Base-by-base conservation (phyloP, 306 rosid genomes). In the Albizia julibrissin region DNA sequence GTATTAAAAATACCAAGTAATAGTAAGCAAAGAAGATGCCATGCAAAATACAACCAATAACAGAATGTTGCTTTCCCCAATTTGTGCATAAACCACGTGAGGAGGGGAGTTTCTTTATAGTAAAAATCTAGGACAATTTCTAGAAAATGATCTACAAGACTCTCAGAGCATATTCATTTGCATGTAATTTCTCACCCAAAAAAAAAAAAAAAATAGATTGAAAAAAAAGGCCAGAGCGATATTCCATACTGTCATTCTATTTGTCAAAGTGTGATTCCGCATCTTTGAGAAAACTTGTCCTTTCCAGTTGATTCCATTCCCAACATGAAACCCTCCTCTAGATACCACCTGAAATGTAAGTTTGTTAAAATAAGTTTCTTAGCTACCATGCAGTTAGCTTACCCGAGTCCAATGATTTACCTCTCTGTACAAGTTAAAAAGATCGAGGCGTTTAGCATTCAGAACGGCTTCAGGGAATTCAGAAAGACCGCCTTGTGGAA, bases 271-370 rank as follows among this genome's bases (percentile, higher is more conserved):
- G 90, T 93, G 94, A 81, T 93, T 93, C 77, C 94, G 92, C 98
- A 95, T 95, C 93, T 95, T 95, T 24, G 99, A 93, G 89, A 95
- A 95, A 84, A 95, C 91, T 86, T 95, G 99, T 75, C 99, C 99
- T 87, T 95, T 95, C 99, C 99, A 95, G 84, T 95, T 95, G 92
- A 95, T 95, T 62, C 98, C 99, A 75, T 95, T 95, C 42, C 98
- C 99, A 33, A 95, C 99, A 69, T 95, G 97, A 89, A 95, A 95
- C 75, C 99, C 99, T 82, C 99, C 99, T 86, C 99, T 90, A 21
- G 99, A 90, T 75, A 95, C 99, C 89, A 95, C 99, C 99, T 94
- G 84, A 81, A 75, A 77, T 77, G 43, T 49, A 19, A 59, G 59
- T 56, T 22, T 72, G 40, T 81, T 18, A 78, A 81, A 43, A 49